Base-by-base conservation (phyloP, 441 rosid species). In the Cnidoscolus chayamansa region DNA sequence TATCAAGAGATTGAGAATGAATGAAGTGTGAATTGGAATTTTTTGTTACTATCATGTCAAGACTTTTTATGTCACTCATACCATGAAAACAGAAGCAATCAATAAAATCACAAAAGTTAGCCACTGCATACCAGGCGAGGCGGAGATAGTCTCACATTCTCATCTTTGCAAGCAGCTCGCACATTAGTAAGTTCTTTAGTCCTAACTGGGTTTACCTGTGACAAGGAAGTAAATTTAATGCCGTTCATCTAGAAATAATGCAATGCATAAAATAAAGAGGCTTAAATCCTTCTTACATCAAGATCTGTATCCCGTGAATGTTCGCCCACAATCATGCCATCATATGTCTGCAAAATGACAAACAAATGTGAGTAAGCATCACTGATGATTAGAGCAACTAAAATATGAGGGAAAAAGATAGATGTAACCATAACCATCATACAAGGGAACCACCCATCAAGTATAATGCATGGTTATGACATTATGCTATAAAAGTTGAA, bases 241-340 rank as follows among this genome's bases (percentile, higher is more conserved):
- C 75, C 65, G 78, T 78, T 75, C 58, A 63, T 10, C 72, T 56
- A 16, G 11, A 72, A 63, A 71, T 40, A 77, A 45, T 10, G 72
- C 4, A 60, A 63, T 20, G 64, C 49, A 31, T 2, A 75, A 65
- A 12, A 35, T 40, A 17, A 17, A 74, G 50, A 76, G 56, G 49
- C 10, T 30, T 35, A 68, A 65, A 78, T 73, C 87, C 79, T 82
- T 74, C 98, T 89, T 87, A 95, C 99, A 82, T 95, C 99, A 20
- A 92, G 98, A 86, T 95, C 98, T 3, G 91, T 66, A 78, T 92
- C 99, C 76, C 99, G 83, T 80, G 99, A 86, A 82, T 95, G 98
- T 81, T 95, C 99, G 72, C 99, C 99, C 15, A 95, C 83, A 69
- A 95, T 88, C 98, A 92, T 95, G 73, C 99, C 99, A 80, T 95